These are phyloP conservation scores for Spiraea crenata DNA, from an alignment of 331 rosid species.

Conservation along the genomic window DNA sequence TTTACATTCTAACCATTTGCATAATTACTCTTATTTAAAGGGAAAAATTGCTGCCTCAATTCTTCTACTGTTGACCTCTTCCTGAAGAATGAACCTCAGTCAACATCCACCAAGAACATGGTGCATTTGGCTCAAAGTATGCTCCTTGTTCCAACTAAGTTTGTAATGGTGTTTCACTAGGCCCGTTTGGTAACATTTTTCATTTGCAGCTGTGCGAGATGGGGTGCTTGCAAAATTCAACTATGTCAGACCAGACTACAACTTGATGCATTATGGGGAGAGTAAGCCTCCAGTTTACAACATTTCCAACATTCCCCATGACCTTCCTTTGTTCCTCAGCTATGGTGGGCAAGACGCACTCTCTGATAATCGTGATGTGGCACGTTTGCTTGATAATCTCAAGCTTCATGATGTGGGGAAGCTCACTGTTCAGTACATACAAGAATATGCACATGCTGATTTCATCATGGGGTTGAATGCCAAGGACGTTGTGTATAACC, in stretches of 20 bases:
- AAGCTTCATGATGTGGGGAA: slow-evolving; percentile 64
- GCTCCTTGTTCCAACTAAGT: background rate
- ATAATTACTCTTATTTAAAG: slow-evolving; percentile 30
- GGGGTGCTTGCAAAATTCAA: slow-evolving; percentile 62
- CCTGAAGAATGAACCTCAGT: slow-evolving; percentile 66
- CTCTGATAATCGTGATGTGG: slow-evolving; percentile 62
- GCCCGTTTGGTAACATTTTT: background rate
- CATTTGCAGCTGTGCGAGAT: slow-evolving; percentile 52
- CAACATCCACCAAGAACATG: slow-evolving; percentile 82
- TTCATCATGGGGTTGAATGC: slow-evolving; percentile 76
- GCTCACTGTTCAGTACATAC: slow-evolving; percentile 50
- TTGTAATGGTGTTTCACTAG: background rate
- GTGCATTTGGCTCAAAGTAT: slow-evolving; percentile 87
- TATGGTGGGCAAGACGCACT: slow-evolving; percentile 80
- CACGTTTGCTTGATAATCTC: slow-evolving; percentile 50
- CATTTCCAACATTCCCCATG: slow-evolving; percentile 70
- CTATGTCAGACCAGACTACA: slow-evolving; percentile 43
- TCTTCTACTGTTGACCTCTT: slow-evolving; percentile 66
- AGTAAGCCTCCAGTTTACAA: slow-evolving; percentile 61
- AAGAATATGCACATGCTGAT: slow-evolving; percentile 74
- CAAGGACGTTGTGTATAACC: slow-evolving; percentile 57
- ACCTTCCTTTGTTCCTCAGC: slow-evolving; percentile 80
- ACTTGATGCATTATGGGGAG: slow-evolving; percentile 62
- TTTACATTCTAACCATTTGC: background rate
- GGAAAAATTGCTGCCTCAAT: slow-evolving; percentile 80